phyloP scores from a whole-genome alignment of 371 early-diverging fungal species.

The Haplosporangium sp. region DNA sequence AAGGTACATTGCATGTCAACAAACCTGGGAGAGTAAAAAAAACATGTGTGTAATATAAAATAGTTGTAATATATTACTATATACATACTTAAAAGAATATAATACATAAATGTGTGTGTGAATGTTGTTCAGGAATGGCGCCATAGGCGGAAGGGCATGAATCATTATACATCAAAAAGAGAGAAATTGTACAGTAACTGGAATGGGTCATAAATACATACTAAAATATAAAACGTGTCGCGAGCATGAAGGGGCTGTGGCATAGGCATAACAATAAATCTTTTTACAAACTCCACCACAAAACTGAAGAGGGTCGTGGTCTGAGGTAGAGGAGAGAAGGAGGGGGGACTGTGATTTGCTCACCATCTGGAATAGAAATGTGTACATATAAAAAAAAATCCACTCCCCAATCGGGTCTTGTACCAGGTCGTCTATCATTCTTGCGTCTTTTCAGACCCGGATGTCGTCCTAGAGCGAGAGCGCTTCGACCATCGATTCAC shows the following conservation, averaged over 20 bases:
- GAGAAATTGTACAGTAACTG: background rate
- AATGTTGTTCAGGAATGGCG: background rate
- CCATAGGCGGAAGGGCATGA: background rate
- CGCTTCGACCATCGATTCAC: slow-evolving; percentile 42
- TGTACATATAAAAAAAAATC: background rate
- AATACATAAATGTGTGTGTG: background rate
- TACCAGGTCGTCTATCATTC: background rate
- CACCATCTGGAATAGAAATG: background rate
- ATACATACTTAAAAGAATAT: no score
- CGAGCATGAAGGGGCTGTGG: background rate
- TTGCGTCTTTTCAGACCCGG: background rate
- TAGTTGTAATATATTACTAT: no score
- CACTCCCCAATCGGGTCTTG: no score
- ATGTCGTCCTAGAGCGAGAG: slow-evolving; percentile 7
- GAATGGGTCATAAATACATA: background rate
- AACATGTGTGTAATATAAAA: no score
- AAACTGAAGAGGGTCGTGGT: background rate
- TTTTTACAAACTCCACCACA: background rate
- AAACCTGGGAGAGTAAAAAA: no score
- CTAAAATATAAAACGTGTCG: background rate
- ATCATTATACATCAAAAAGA: background rate
- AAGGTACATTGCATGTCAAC: no score
- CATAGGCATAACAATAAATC: background rate
- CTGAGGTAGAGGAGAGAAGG: background rate
- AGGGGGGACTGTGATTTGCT: no score